Evolutionary conservation across 2,329 filamentous ascomycete species (phyloP).

Genomic region (Xylaria digitata): DNA sequence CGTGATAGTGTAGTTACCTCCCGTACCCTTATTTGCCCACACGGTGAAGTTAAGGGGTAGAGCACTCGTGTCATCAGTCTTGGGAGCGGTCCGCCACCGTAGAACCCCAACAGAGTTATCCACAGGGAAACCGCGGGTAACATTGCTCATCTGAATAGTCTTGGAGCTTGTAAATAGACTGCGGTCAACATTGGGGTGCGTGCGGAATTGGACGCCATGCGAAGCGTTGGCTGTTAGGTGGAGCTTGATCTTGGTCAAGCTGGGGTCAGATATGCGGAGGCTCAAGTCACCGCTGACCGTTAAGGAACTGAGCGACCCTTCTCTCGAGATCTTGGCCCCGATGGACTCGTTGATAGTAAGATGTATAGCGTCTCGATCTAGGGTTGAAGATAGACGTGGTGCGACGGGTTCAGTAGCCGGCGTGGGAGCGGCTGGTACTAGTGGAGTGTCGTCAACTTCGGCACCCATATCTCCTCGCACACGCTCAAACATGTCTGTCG

Average conservation of each 20-base stretch:
- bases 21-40: constrained; percentile 91
- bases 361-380: constrained; percentile 87
- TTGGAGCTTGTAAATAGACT: constrained; percentile 84
- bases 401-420: constrained; percentile 64
- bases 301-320: constrained; percentile 87
- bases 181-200: constrained; percentile 96
- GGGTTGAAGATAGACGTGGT: constrained; percentile 71
- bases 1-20: constrained; percentile 86
- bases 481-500: constrained; percentile 95
- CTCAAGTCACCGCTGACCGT: constrained; percentile 93
- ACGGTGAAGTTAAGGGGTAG: constrained; percentile 96
- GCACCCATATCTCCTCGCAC: constrained; percentile 92
- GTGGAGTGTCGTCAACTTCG: constrained; percentile 80
- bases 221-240: constrained; percentile 79
- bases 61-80: constrained; percentile 80
- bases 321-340: constrained; percentile 85
- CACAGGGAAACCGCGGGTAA: constrained; percentile 87
- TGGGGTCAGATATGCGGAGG: constrained; percentile 87
- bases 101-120: constrained; percentile 95
- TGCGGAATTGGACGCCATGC: constrained; percentile 89
- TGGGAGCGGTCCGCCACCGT: constrained; percentile 88
- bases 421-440: constrained; percentile 67
- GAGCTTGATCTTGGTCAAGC: constrained; percentile 91
- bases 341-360: constrained; percentile 91
- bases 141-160: constrained; percentile 89